Conservation (phyloP, 1,139 yeast genomes). For the Yarrowia galli region DNA sequence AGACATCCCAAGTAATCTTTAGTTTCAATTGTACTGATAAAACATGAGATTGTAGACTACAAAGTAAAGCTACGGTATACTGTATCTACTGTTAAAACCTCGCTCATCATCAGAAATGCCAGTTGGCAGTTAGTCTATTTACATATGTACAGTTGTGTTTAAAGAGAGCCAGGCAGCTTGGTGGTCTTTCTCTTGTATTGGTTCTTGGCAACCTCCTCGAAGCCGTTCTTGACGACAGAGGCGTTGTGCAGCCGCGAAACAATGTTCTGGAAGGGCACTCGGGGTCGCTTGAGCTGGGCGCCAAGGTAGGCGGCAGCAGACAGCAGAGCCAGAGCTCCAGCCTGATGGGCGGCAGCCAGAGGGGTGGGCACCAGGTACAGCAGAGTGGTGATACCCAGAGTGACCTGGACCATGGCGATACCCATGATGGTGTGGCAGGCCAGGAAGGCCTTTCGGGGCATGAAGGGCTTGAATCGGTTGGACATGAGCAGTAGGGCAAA, state of each 20-base stretch:
- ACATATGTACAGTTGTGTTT: constrained; percentile 33
- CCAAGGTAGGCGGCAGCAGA: constrained; percentile 78
- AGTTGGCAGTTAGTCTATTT: constrained; percentile 36
- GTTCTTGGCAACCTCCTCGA: constrained; percentile 37
- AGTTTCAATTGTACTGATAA: constrained; percentile 29
- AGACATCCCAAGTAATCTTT: not conserved
- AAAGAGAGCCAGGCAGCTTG: constrained; percentile 35
- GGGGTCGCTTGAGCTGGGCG: constrained; percentile 74
- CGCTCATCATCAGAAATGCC: not conserved
- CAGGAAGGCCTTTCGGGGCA: constrained; percentile 68
- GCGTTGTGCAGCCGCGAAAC: constrained; percentile 36
- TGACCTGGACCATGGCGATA: constrained; percentile 78
- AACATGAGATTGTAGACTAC: not conserved
- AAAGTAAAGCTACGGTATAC: too few species aligned
- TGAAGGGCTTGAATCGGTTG: constrained; percentile 57
- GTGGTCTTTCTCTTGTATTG: constrained; percentile 37
- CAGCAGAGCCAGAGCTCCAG: constrained; percentile 90
- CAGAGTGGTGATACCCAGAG: constrained; percentile 85
- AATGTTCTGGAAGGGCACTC: constrained; percentile 47
- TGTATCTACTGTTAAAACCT: not conserved
- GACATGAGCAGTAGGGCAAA: constrained; percentile 67
- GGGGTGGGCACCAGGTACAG: constrained; percentile 91
- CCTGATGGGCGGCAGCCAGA: constrained; percentile 94
- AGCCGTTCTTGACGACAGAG: constrained; percentile 28
- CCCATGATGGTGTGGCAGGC: constrained; percentile 79